Evolutionary conservation across 2,329 filamentous ascomycete species (phyloP), one percentile per base, ranked within the genome.

Genomic region (Aspergillus hortae): DNA sequence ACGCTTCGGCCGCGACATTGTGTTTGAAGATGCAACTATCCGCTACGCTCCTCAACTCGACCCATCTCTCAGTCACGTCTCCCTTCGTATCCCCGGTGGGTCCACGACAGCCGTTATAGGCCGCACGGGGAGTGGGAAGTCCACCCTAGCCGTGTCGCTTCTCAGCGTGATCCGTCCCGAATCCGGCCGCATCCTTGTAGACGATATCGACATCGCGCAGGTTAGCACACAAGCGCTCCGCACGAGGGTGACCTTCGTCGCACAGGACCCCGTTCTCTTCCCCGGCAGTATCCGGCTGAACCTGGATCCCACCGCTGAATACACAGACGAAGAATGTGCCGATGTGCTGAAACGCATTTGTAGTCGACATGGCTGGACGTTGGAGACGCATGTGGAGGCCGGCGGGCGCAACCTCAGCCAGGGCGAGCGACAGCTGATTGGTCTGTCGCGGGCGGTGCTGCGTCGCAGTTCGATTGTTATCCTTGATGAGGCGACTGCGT

Each of bases 91-190:
- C 48, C 88, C 88, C 1, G 87, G 86, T 0, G 89, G 90, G 1
- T 87, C 88, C 49, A 86, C 87, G 46, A 89, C 89, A 1, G 90
- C 89, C 0, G 79, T 95, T 17, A 87, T 92, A 10, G 90, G 90
- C 2, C 83, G 90, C 9, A 95, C 90, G 0, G 73, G 88, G 0
- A 90, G 87, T 4, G 90, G 90, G 3, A 95, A 95, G 70, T 90
- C 86, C 46, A 95, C 90, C 0, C 80, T 92, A 1, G 83, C 84
- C 0, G 69, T 86, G 1, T 76, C 81, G 0, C 71, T 87, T 1
- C 77, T 87, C 0, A 82, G 78, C 4, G 83, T 79, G 10, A 65
- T 84, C 12, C 63, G 75, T 0, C 80, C 83, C 0, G 74, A 78
- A 36, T 71, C 67, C 2, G 85, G 85, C 4, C 71, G 70, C 2